Conservation (phyloP, 805 yeast species). For the Pichia ethanolica region DNA sequence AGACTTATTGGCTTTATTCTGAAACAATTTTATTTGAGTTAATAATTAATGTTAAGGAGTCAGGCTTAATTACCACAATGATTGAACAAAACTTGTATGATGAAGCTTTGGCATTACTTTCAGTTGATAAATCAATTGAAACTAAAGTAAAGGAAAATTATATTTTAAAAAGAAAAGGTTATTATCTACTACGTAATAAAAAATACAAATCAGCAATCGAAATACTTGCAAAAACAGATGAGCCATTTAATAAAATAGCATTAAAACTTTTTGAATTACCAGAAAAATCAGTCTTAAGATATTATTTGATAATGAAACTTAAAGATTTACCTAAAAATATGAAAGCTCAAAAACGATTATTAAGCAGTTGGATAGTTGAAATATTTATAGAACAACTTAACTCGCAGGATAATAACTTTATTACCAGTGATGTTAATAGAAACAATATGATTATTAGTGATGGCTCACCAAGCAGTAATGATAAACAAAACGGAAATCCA, state of each 20-base stretch:
- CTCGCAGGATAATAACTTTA: constrained; percentile 28
- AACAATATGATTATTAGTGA: background rate
- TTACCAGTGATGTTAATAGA: background rate
- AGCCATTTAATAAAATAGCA: constrained; percentile 64
- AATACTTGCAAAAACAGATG: constrained; percentile 53
- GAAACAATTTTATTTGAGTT: constrained; percentile 59
- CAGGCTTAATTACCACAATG: constrained; percentile 66
- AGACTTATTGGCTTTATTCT: constrained; percentile 76
- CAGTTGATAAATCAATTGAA: constrained; percentile 10
- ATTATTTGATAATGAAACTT: constrained; percentile 40
- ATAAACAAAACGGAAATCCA: background rate
- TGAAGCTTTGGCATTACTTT: constrained; percentile 45
- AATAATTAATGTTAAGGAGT: constrained; percentile 57
- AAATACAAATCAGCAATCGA: constrained; percentile 37
- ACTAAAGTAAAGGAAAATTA: constrained; percentile 37
- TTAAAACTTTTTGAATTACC: constrained; percentile 42
- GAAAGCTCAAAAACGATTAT: constrained; percentile 40
- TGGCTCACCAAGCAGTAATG: background rate
- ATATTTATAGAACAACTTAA: constrained; percentile 42
- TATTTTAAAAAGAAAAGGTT: constrained; percentile 50
- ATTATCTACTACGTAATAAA: constrained; percentile 30
- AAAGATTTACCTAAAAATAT: constrained; percentile 22
- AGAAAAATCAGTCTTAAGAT: constrained; percentile 36
- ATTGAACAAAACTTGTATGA: constrained; percentile 49
- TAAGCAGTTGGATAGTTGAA: constrained; percentile 64